Base-by-base conservation (phyloP, 1,284 basidiomycete genomes). In the Stygiomarasmius scandens region DNA sequence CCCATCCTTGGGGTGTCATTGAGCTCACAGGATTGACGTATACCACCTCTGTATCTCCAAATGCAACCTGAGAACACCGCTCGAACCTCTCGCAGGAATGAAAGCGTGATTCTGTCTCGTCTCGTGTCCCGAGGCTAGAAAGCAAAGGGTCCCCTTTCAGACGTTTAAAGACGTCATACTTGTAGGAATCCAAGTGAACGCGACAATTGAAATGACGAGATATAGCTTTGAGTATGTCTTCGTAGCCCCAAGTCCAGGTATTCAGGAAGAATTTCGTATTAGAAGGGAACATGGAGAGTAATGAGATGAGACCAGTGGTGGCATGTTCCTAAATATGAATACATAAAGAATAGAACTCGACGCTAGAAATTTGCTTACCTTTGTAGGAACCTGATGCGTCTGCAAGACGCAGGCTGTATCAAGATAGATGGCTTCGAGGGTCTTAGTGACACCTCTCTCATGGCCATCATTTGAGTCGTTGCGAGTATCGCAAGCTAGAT, bases 221-320 rank as follows among this genome's bases (percentile, higher is more conserved):
- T 1, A 96, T 76, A 0, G 81, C 89, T 67, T 93, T 92, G 27
- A 95, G 76, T 16, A 94, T 75, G 47, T 94, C 90, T 70, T 95
- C 93, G 68, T 93, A 94, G 0, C 96, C 95, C 87, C 91, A 95
- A 0, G 95, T 97, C 95, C 96, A 98, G 0, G 83, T 71, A 64
- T 98, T 95, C 61, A 98, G 80, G 74, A 93, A 98, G 74, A 98
- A 96, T 49, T 84, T 77, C 0, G 87, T 89, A 4, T 79, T 75
- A 0, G 75, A 59, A 0, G 93, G 90, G 61, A 87, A 92, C 9
- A 85, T 66, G 4, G 76, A 74, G 72, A 96, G 89, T 1, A 95
- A 77, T 9, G 83, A 71, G 20, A 94, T 71, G 2, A 96, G 74
- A 3, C 87, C 90, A 25, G 75, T 64, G 0, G 87, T 83, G 0